Evolutionary conservation across 225 moss, liverwort and hornwort genomes (phyloP).

Genomic region (Ulota crispa): DNA sequence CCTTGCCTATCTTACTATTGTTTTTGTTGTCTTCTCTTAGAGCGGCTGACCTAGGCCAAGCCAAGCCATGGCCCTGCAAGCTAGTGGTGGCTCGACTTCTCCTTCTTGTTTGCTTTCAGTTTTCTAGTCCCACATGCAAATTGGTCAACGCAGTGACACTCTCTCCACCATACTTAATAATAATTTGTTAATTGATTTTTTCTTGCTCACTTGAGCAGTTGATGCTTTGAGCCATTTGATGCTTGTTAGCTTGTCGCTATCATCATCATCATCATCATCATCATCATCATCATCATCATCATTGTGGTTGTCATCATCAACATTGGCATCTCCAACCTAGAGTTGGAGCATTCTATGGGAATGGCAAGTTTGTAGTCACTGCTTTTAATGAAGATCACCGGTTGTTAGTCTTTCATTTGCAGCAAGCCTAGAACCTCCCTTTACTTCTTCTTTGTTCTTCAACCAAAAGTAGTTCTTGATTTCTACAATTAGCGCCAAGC

Average conservation of each 20-base stretch:
- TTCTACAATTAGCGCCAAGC: not conserved
- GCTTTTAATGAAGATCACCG: constrained; percentile 6
- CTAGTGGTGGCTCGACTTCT: not conserved
- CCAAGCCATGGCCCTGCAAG: not conserved
- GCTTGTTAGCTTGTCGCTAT: constrained; percentile 24
- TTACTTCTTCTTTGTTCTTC: not conserved
- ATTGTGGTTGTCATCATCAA: no score
- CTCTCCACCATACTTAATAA: constrained; percentile 35
- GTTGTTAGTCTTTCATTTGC: constrained; percentile 9
- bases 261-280: no score
- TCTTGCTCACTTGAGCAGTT: not conserved
- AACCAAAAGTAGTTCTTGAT: not conserved
- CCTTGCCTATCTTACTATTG: not conserved
- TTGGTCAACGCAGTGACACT: constrained; percentile 44
- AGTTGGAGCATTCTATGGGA: not conserved
- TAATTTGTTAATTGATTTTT: constrained; percentile 31
- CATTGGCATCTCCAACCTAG: not conserved
- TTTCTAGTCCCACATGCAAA: constrained; percentile 41
- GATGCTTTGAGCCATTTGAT: constrained; percentile 4
- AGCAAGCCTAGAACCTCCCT: not conserved
- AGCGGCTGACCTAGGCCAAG: not conserved
- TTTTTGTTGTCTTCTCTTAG: not conserved
- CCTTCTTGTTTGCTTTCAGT: not conserved
- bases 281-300: no score
- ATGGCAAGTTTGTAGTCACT: constrained; percentile 10